Base-by-base conservation (phyloP, 805 yeast species). In the Ogataea ramenticola region DNA sequence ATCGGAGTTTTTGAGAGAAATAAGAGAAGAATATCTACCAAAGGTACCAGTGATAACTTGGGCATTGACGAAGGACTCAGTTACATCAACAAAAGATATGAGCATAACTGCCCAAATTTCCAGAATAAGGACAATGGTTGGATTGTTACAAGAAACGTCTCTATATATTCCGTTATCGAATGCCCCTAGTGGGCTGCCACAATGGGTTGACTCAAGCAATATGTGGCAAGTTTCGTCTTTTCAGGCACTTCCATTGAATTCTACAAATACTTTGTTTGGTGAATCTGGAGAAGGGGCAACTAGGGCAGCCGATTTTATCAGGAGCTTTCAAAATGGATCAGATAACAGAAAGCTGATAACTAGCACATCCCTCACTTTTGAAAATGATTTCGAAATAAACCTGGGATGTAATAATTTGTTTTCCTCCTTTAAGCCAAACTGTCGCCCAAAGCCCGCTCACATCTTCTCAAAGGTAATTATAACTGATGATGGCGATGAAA, bases 21-120 rank as follows among this genome's bases (percentile, higher is more conserved):
- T 89, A 17, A 68, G 76, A 44, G 96, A 90, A 57, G 95, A 86
- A 53, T 82, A 75, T 52, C 66, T 81, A 15, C 72, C 81, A 1
- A 79, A 78, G 53, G 56, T 61, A 2, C 53, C 68, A 2, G 48
- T 72, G 0, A 66, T 72, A 35, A 65, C 74, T 2, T 79, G 82
- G 79, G 76, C 72, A 2, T 24, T 56, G 10, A 43, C 48, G 3
- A 35, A 47, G 12, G 49, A 48, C 30, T 27, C 39, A 9, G 40
- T 31, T 11, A 34, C 21, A n/a, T n/a, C n/a, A 6, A n/a, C 48
- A 11, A 31, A 11, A 15, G 47, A 45, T 38, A 45, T 50, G 41
- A 46, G 50, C 1, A 42, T 46, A 19, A 45, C 41, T 31, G 50
- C 47, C 26, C 53, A 45, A 22, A 39, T 67, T 42, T 70, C 75